Percentiles rank a stretch among this genome's conserved stretches.
These are phyloP conservation scores for Closterium sp. DNA, from an alignment of 139 green algal genomes.

Conservation along the genomic window DNA sequence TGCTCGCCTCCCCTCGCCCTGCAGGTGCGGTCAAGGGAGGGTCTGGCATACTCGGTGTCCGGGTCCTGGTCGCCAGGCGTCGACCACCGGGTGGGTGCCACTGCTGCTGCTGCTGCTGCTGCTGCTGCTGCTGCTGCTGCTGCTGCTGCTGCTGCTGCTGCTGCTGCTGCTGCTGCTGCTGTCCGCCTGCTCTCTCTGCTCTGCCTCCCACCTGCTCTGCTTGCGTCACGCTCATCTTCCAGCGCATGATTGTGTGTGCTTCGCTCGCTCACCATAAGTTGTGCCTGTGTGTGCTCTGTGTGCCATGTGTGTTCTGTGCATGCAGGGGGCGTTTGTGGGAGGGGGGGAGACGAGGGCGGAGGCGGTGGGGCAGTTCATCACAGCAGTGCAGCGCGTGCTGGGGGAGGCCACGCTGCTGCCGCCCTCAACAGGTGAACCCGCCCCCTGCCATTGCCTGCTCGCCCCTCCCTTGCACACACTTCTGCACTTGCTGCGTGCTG, in stretches of 20 bases:
- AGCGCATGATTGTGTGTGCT: neutral
- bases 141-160: neutral
- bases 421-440: slow-evolving; percentile 4
- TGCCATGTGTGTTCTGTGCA: neutral
- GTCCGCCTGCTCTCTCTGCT: neutral
- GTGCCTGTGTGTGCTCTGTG: neutral
- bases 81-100: slow-evolving; percentile 20
- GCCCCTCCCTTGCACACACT: neutral
- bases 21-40: slow-evolving; percentile 41
- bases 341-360: slow-evolving; percentile 29
- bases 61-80: slow-evolving; percentile 18
- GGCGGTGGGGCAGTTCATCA: slow-evolving; percentile 19
- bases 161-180: neutral
- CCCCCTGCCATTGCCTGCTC: neutral
- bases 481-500: too few relatives aligned
- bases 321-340: slow-evolving; percentile 31
- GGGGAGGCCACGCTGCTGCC: neutral
- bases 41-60: slow-evolving; percentile 48
- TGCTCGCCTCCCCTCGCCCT: neutral
- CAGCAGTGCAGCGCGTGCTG: slow-evolving; percentile 8
- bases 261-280: neutral
- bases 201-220: neutral
- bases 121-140: too few relatives aligned
- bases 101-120: neutral
- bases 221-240: neutral